Evolutionary conservation across 2,329 filamentous ascomycete species (phyloP).

Genomic region (Pseudocercospora eumusae): DNA sequence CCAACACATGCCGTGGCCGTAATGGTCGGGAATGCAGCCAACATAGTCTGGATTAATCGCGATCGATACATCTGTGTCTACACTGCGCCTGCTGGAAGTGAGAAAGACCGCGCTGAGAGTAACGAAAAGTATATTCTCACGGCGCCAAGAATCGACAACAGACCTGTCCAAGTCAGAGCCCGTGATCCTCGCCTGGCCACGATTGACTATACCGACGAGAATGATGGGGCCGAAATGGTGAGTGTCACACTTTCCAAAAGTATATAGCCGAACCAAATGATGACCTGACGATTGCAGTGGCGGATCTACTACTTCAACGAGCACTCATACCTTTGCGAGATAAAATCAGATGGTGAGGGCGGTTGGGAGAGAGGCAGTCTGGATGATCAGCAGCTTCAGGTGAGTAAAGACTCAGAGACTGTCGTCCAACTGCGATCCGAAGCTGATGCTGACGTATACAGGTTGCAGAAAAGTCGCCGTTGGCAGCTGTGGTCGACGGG

Average conservation of each 20-base stretch:
- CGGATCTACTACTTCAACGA: slow-evolving; percentile 9
- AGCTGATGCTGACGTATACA: neutral
- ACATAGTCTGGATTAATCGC: slow-evolving; percentile 12
- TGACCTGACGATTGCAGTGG: neutral
- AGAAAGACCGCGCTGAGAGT: slow-evolving; percentile 2
- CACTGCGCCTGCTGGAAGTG: neutral
- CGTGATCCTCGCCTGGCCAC: neutral
- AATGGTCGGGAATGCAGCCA: slow-evolving; percentile 2
- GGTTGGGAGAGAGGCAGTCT: slow-evolving; percentile 4
- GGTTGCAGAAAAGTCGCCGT: slow-evolving; percentile 5
- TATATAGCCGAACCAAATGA: neutral
- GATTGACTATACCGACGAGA: neutral
- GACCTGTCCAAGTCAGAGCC: slow-evolving; percentile 2
- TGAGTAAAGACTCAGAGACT: neutral
- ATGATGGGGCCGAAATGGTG: slow-evolving; percentile 3
- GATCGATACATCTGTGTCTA: slow-evolving; percentile 11
- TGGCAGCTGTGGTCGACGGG: slow-evolving; percentile 4
- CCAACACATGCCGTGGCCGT: slow-evolving; percentile 8
- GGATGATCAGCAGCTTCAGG: slow-evolving; percentile 2
- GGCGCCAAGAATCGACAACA: neutral
- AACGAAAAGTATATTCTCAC: slow-evolving; percentile 7
- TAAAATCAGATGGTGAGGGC: slow-evolving; percentile 6
- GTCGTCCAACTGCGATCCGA: neutral
- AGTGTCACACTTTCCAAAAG: neutral
- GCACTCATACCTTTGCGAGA: slow-evolving; percentile 3